A percentile compares a stretch with the other conserved stretches of the same genome.
Evolutionary conservation across 164 flowering plant species (phyloP).

Genomic region (Piper longum): DNA sequence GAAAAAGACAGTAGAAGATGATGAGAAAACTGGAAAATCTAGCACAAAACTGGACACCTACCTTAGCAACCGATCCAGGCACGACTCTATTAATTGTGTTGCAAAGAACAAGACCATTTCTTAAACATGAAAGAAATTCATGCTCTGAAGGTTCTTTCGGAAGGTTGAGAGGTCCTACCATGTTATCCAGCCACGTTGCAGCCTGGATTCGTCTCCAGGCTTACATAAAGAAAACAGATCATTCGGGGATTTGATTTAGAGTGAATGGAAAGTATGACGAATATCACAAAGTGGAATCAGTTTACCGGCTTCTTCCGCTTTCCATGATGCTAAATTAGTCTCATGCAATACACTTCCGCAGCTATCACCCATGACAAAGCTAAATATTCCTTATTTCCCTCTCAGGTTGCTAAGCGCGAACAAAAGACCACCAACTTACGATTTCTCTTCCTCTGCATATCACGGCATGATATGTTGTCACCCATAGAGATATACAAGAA

Average conservation of each 20-base stretch:
- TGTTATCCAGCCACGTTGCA: slow-evolving; percentile 52
- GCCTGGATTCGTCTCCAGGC: slow-evolving; percentile 72
- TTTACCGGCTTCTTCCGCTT: slow-evolving; percentile 77
- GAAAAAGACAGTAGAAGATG: neutral
- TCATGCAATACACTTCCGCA: slow-evolving; percentile 28
- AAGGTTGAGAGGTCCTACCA: slow-evolving; percentile 65
- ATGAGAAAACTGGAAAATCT: neutral
- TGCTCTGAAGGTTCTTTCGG: slow-evolving; percentile 54
- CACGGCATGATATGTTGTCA: no score
- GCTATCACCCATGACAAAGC: slow-evolving; percentile 28
- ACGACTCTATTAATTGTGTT: slow-evolving; percentile 75
- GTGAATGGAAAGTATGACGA: neutral
- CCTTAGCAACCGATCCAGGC: slow-evolving; percentile 84
- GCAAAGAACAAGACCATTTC: slow-evolving; percentile 59
- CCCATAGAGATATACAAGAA: no score
- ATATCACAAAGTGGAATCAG: neutral
- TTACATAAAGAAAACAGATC: slow-evolving; percentile 8
- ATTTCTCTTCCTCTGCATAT: no score
- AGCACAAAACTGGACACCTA: slow-evolving; percentile 5
- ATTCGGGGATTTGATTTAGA: neutral
- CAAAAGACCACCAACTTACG: no score
- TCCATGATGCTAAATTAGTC: slow-evolving; percentile 63
- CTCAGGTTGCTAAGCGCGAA: neutral
- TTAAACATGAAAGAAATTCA: slow-evolving; percentile 72
- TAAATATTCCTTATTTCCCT: neutral